phyloP scores from a whole-genome alignment of 1,284 basidiomycete genomes.

The Stereum hirsutum region DNA sequence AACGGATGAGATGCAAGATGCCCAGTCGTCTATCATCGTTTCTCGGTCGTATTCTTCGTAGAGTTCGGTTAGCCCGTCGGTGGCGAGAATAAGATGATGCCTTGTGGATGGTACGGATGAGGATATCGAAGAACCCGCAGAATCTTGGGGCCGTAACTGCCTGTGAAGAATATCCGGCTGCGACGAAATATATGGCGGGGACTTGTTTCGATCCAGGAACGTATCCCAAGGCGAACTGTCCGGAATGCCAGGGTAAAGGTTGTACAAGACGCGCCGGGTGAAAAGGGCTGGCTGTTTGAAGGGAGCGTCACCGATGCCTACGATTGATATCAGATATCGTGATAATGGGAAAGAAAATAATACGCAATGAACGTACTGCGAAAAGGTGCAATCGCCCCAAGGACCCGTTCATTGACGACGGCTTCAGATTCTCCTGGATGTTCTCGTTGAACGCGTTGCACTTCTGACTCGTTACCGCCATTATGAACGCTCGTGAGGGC shows the following conservation, averaged over 20 bases:
- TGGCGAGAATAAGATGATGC: slow-evolving; percentile 50
- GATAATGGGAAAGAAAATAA: neutral
- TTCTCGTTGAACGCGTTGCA: slow-evolving; percentile 44
- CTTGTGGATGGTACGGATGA: slow-evolving; percentile 11
- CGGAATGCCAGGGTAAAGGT: slow-evolving; percentile 52
- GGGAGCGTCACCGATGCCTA: slow-evolving; percentile 60
- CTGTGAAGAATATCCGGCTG: slow-evolving; percentile 53
- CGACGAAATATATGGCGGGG: slow-evolving; percentile 62
- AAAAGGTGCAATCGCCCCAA: slow-evolving; percentile 63
- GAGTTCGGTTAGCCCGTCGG: slow-evolving; percentile 60
- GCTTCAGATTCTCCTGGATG: slow-evolving; percentile 60
- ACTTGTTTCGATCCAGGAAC: slow-evolving; percentile 48
- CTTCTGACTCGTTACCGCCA: slow-evolving; percentile 48
- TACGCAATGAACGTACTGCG: slow-evolving; percentile 37
- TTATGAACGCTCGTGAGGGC: slow-evolving; percentile 54
- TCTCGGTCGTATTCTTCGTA: slow-evolving; percentile 36
- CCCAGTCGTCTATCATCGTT: slow-evolving; percentile 40
- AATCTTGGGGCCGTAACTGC: slow-evolving; percentile 19
- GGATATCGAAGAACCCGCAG: slow-evolving; percentile 1
- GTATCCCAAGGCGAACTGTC: slow-evolving; percentile 57
- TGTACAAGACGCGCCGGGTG: slow-evolving; percentile 58
- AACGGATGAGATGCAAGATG: slow-evolving; percentile 21
- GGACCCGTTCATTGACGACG: slow-evolving; percentile 49
- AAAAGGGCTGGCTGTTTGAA: slow-evolving; percentile 66
- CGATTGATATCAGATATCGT: neutral